Conservation (phyloP, 2,329 filamentous ascomycete genomes). For the Calonectria pteridis region DNA sequence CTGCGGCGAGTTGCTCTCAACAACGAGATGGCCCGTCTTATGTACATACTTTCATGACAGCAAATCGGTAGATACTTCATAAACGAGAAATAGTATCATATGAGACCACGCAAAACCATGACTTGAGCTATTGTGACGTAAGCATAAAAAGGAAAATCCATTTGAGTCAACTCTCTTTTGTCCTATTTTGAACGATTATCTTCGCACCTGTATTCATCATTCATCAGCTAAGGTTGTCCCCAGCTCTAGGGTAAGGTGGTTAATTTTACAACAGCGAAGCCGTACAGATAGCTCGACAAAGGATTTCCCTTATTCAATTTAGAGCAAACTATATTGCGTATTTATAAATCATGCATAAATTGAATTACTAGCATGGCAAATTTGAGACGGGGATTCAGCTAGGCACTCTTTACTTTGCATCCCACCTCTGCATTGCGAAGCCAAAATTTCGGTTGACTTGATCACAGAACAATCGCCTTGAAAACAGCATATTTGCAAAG, state of each 20-base stretch:
- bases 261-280: background rate
- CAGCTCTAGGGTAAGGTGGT: background rate
- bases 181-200: background rate
- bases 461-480: background rate
- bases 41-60: background rate
- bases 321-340: too few relatives aligned
- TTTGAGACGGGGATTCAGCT: too few relatives aligned
- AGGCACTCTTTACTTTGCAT: too few relatives aligned
- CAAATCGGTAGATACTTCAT: background rate
- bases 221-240: background rate
- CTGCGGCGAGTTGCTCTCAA: background rate
- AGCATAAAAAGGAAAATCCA: background rate
- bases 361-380: too few relatives aligned
- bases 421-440: too few relatives aligned
- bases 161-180: too few relatives aligned
- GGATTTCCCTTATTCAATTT: too few relatives aligned
- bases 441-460: background rate
- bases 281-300: too few relatives aligned
- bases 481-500: background rate
- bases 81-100: background rate
- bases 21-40: background rate
- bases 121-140: background rate
- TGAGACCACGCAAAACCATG: background rate
- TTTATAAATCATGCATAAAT: too few relatives aligned
- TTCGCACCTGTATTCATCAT: background rate